These are phyloP conservation scores for Rusavskia elegans DNA, from an alignment of 495 filamentous ascomycete genomes.

Conservation along the genomic window DNA sequence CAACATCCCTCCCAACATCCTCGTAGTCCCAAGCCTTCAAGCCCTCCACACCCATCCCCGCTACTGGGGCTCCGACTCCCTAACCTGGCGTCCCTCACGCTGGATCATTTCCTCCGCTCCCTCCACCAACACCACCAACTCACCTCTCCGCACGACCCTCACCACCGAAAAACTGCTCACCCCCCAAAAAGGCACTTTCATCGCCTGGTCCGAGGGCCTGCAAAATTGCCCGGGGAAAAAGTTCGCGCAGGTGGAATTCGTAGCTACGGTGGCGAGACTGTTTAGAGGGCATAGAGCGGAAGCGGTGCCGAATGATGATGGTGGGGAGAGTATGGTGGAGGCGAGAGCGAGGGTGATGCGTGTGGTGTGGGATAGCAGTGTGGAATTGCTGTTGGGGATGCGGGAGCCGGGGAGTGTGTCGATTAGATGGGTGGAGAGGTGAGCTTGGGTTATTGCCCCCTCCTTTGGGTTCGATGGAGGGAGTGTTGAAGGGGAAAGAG, in stretches of 20 bases:
- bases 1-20: constrained; percentile 15
- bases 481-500: too few species aligned
- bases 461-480: too few species aligned
- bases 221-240: constrained; percentile 24
- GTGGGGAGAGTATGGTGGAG: constrained; percentile 13
- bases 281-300: constrained; percentile 20
- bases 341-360: constrained; percentile 16
- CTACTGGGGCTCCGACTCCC: constrained; percentile 3
- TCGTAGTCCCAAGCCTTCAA: background rate
- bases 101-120: background rate
- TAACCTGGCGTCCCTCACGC: constrained; percentile 1
- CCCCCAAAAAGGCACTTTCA: constrained; percentile 13
- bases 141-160: background rate
- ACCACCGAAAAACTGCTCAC: constrained; percentile 11
- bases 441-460: too few species aligned
- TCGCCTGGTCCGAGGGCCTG: constrained; percentile 23
- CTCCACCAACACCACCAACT: background rate
- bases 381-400: constrained; percentile 23
- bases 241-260: constrained; percentile 27
- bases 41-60: constrained; percentile 3
- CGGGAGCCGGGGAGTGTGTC: constrained; percentile 19
- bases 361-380: constrained; percentile 17
- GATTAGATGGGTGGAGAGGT: constrained; percentile 1
- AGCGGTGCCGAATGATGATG: constrained; percentile 4
- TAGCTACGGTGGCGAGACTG: constrained; percentile 20